Evolutionary conservation across 2,329 filamentous ascomycete genomes (phyloP), one percentile per base, ranked within the genome.

Genomic region (Grosmannia serpens): DNA sequence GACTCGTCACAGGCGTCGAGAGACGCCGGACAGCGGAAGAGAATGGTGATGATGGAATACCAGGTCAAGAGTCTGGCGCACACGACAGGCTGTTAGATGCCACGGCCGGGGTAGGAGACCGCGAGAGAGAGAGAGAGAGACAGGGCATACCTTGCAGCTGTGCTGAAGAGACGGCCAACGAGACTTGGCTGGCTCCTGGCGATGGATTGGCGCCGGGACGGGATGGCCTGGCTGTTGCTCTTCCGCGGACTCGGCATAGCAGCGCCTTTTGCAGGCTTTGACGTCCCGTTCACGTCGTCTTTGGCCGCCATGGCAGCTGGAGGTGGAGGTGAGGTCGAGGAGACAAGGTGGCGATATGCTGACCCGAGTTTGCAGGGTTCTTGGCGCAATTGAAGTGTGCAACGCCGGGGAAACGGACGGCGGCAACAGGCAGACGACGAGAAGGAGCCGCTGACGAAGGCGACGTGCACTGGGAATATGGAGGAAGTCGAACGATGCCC

Each of bases 11-110:
- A 82, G 29, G 83, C 79, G 31, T 85, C 80, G 61, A 86, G 73
- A 10, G 82, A 83, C 3, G 84, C 76, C 15, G 92, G 92, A 70
- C 92, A 99, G 61, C 86, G 83, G 70, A 99, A 88, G 60, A 92
- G 73, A 58, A 94, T 75, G 27, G 88, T 94, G 61, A 91, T 71
- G 63, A 97, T 84, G 41, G 85, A 80, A 70, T 94, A 95, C 92
- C 92, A 99, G 24, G 89, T 87, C 59, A 86, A 71, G 51, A 96
- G 71, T 67, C 92, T 92, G 56, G n/a, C 4, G 44, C 44, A 24
- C 22, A 26, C 22, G 26, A 24, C 9, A 41, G 26, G 15, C 13
- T 11, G 13, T 38, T 22, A 55, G 41, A 35, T 38, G 35, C 57
- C 41, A 26, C 11, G n/a, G 7, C 35, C 10, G 53, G 15, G 31